Evolutionary conservation across 73 alveolate species (phyloP).

Genomic region (Urostyla sp.): DNA sequence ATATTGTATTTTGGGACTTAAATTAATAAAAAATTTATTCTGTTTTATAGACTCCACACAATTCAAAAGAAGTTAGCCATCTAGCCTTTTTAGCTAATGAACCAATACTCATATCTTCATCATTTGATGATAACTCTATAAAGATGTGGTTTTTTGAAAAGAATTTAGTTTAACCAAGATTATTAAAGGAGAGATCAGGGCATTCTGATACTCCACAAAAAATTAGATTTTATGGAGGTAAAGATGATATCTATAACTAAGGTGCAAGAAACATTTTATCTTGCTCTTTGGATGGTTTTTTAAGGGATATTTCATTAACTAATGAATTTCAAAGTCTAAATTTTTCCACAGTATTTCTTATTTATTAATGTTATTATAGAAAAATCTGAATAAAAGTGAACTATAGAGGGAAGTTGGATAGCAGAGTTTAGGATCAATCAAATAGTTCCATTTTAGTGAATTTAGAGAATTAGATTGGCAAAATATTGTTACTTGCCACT

Average conservation of each 20-base stretch:
- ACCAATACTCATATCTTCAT: constrained; percentile 77
- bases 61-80: constrained; percentile 65
- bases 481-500: constrained; percentile 82
- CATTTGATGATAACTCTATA: constrained; percentile 89
- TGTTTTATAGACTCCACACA: constrained; percentile 72
- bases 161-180: constrained; percentile 75
- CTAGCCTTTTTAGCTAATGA: constrained; percentile 84
- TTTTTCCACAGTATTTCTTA: constrained; percentile 43
- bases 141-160: constrained; percentile 92
- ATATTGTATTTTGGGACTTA: constrained; percentile 88
- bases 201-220: constrained; percentile 79
- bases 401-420: constrained; percentile 68
- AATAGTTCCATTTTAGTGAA: constrained; percentile 80
- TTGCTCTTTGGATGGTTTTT: constrained; percentile 74
- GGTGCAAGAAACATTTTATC: constrained; percentile 79
- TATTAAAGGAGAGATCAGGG: constrained; percentile 85
- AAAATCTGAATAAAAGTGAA: constrained; percentile 61
- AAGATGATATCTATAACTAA: constrained; percentile 69
- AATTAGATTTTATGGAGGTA: constrained; percentile 88
- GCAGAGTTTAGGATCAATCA: constrained; percentile 34
- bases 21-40: constrained; percentile 84
- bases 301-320: constrained; percentile 82
- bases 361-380: constrained; percentile 61
- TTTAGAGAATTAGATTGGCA: constrained; percentile 95
- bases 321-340: constrained; percentile 86